These are phyloP conservation scores for Neonectria magnoliae DNA, from an alignment of 2,329 filamentous ascomycete species.

Conservation along the genomic window DNA sequence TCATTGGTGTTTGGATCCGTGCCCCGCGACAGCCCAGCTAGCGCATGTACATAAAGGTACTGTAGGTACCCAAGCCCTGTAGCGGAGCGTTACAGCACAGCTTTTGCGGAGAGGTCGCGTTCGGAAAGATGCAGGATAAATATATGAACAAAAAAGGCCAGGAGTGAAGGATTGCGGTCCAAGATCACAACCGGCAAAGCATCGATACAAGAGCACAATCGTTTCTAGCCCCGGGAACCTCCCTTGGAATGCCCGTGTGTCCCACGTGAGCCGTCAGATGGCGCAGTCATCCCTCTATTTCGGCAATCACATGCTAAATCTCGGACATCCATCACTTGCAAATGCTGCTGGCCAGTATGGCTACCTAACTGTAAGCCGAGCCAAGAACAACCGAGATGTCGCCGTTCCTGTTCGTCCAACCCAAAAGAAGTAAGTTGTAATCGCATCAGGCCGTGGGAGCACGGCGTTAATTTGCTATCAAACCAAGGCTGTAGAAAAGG, in stretches of 20 bases:
- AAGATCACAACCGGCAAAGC: not conserved
- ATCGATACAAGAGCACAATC: not conserved
- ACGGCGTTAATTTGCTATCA: not conserved
- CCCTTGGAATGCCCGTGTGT: constrained; percentile 13
- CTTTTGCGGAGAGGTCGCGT: not conserved
- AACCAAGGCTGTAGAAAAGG: not conserved
- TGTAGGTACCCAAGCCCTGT: constrained; percentile 6
- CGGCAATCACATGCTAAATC: constrained; percentile 41
- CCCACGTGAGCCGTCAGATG: constrained; percentile 37
- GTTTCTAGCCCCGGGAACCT: constrained; percentile 1
- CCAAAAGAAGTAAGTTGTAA: not conserved
- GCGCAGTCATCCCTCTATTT: constrained; percentile 33
- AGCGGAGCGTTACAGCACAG: not conserved
- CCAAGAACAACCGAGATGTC: not conserved
- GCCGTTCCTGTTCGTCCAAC: not conserved
- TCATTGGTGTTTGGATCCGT: constrained; percentile 41
- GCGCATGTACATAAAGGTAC: constrained; percentile 10
- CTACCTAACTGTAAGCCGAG: not conserved
- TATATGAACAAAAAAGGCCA: not conserved
- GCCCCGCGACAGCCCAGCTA: constrained; percentile 12
- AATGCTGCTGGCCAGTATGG: not conserved
- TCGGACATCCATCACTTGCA: constrained; percentile 18
- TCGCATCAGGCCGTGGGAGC: not conserved
- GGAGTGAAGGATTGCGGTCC: not conserved
- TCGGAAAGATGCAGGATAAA: not conserved